A percentile compares a stretch with the other conserved stretches of the same genome.
These are phyloP conservation scores for Aspergillus vadensis DNA, from an alignment of 2,329 filamentous ascomycete genomes.

Conservation along the genomic window DNA sequence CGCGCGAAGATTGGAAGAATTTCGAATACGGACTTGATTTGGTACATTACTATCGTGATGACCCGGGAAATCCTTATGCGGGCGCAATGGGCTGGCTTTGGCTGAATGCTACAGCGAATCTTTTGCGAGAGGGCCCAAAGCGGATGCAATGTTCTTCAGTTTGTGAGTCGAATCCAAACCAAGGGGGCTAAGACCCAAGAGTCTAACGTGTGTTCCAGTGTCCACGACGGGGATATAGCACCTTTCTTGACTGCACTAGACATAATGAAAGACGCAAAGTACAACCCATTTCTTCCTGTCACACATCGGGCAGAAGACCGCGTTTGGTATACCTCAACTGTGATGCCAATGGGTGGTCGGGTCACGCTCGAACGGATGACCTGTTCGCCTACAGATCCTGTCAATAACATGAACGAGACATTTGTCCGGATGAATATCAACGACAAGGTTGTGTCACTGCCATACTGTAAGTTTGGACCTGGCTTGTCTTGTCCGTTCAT, in stretches of 20 bases:
- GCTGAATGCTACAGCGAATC: constrained; percentile 57
- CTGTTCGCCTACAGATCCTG: constrained; percentile 35
- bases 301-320: constrained; percentile 48
- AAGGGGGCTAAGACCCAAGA: neutral
- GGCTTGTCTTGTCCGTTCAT: constrained; percentile 51
- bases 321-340: constrained; percentile 57
- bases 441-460: constrained; percentile 56
- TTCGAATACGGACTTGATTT: constrained; percentile 63
- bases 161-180: constrained; percentile 47
- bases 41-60: constrained; percentile 61
- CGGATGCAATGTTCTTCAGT: constrained; percentile 57
- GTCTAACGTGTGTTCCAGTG: constrained; percentile 31
- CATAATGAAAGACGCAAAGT: constrained; percentile 46
- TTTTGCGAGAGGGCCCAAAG: constrained; percentile 49
- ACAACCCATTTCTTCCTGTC: constrained; percentile 48
- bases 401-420: constrained; percentile 17
- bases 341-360: constrained; percentile 60
- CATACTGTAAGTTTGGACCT: constrained; percentile 51
- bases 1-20: constrained; percentile 53
- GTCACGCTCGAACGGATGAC: constrained; percentile 57
- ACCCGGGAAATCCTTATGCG: constrained; percentile 58
- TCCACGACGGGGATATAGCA: constrained; percentile 62
- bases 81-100: constrained; percentile 60
- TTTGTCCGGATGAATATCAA: constrained; percentile 60
- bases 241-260: constrained; percentile 57